Conservation (phyloP, 768 basidiomycete species). For the Tricholoma sp. region DNA sequence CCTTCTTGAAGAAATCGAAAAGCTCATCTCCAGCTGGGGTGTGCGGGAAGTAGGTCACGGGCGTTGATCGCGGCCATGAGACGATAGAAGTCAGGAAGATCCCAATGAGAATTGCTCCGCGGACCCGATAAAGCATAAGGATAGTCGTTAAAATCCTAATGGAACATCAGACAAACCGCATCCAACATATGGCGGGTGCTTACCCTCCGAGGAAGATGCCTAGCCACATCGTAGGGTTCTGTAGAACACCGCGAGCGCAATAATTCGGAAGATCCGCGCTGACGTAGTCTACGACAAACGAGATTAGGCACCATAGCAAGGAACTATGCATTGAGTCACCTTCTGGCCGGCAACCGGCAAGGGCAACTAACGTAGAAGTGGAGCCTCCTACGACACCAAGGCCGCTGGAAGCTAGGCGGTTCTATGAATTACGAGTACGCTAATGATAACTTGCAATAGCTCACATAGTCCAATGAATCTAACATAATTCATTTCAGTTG, state of each 20-base stretch:
- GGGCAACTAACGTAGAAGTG: conserved; percentile 63
- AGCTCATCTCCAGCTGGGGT: conserved; percentile 59
- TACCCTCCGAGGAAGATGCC: conserved; percentile 82
- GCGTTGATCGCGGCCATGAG: conserved; percentile 80
- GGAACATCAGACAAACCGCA: not conserved
- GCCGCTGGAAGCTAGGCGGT: conserved; percentile 50
- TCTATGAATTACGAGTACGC: not conserved
- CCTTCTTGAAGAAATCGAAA: conserved; percentile 82
- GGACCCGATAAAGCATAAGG: conserved; percentile 80
- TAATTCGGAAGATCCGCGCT: conserved; percentile 44
- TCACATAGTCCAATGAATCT: conserved; percentile 77
- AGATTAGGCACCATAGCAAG: not conserved
- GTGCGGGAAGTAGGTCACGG: conserved; percentile 80
- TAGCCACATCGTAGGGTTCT: conserved; percentile 80
- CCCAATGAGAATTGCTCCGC: conserved; percentile 77
- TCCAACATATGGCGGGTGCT: conserved; percentile 15
- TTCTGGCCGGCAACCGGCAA: conserved; percentile 68
- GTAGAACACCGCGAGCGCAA: conserved; percentile 61
- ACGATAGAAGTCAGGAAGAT: conserved; percentile 79
- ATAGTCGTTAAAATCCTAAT: conserved; percentile 66
- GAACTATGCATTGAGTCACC: conserved; percentile 19
- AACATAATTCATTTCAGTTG: conserved; percentile 11
- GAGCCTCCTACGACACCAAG: conserved; percentile 74
- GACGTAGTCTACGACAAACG: conserved; percentile 34
- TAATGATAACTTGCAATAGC: conserved; percentile 8